phyloP scores from a whole-genome alignment of 768 basidiomycete species.

The Podaxis rugospora region DNA sequence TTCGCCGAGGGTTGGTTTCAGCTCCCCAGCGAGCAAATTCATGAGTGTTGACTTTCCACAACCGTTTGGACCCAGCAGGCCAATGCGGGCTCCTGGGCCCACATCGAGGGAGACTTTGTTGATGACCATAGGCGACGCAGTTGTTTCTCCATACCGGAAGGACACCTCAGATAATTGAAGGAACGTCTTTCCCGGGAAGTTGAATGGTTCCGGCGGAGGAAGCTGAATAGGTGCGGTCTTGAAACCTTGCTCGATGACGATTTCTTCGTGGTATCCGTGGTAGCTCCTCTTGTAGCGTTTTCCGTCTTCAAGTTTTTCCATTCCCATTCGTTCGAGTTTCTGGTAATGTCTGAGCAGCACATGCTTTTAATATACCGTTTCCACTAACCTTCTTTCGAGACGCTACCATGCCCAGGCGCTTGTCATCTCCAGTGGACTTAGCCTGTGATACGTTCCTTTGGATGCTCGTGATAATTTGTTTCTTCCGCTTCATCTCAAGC shows the following conservation, averaged over 20 bases:
- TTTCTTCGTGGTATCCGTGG: conserved; percentile 26
- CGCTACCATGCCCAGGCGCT: conserved; percentile 46
- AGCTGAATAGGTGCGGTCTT: conserved; percentile 28
- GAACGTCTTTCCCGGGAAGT: conserved; percentile 26
- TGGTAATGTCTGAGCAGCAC: conserved; percentile 7
- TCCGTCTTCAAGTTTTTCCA: conserved; percentile 28
- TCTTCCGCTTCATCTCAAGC: conserved; percentile 31
- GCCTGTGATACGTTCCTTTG: conserved; percentile 45
- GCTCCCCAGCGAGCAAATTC: conserved; percentile 36
- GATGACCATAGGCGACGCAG: conserved; percentile 19
- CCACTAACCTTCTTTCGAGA: conserved; percentile 44
- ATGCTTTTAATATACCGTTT: background rate
- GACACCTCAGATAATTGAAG: conserved; percentile 29
- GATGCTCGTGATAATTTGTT: conserved; percentile 51
- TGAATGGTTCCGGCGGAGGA: conserved; percentile 27
- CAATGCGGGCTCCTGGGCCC: conserved; percentile 24
- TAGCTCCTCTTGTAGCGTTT: conserved; percentile 28
- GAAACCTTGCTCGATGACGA: conserved; percentile 32
- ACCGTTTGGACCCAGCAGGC: conserved; percentile 37
- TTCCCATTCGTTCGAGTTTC: conserved; percentile 29
- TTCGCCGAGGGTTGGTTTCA: conserved; percentile 40
- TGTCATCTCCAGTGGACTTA: conserved; percentile 58
- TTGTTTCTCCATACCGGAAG: conserved; percentile 23
- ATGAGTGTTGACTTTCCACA: conserved; percentile 57
- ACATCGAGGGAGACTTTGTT: conserved; percentile 26